Evolutionary conservation across 495 filamentous ascomycete species (phyloP), one percentile per base, ranked within the genome.

Genomic region (Glutinoglossum americanum): DNA sequence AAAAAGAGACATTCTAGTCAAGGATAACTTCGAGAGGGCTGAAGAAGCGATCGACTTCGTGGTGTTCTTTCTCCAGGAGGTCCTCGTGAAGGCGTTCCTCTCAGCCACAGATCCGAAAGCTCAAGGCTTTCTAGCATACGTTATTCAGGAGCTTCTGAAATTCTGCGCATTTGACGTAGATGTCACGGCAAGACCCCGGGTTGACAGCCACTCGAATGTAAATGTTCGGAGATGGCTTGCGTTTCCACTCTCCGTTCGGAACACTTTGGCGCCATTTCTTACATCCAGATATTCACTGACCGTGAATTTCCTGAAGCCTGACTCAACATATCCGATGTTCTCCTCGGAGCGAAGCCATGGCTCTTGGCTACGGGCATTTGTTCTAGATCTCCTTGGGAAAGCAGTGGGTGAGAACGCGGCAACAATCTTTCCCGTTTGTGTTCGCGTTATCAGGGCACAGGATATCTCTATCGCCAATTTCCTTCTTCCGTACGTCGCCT

Each of bases 101-200:
- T 90, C 89, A 1, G 82, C 85, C 10, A 89, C 80, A 1, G 92
- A 94, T 64, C 83, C 89, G 0, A 81, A 80, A 63, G 76, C 85
- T 19, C 89, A 94, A 65, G 87, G 87, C 0, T 96, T 93, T 65
- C 73, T 99, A 17, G 86, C 89, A 15, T 97, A 81, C 65, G 84
- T 82, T 1, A 94, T 97, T 82, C 92, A 99, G 68, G 84, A 92
- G 62, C 74, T 99, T 9, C 76, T 97, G 9, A 82, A 80, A 56
- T 79, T 81, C 59, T 82, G 82, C 64, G 79, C 81, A 28, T 77
- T 94, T 58, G 79, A 78, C 39, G 68, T 70, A 26, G 68, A 71
- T n/a, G 76, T 81, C 6, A 76, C 70, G 25, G 70, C 76, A 21
- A 72, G 76, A 56, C 68, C 74, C 58, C 72, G 75, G 41, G 47